phyloP scores from a whole-genome alignment of 2,329 filamentous ascomycete species.

The Cladosporium sp. region DNA sequence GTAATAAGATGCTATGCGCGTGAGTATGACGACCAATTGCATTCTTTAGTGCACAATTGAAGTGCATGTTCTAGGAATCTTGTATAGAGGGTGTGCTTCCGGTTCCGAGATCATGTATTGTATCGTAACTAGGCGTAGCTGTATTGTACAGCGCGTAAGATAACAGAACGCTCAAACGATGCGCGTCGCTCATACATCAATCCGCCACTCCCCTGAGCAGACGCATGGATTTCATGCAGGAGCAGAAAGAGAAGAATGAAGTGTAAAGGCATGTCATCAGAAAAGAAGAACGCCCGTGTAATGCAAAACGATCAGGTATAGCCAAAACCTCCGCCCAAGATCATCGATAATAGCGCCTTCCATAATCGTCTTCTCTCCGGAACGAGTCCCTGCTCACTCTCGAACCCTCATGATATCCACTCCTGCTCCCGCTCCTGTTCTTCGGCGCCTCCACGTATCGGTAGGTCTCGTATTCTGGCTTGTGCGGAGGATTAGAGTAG shows the following conservation, averaged over 20 bases:
- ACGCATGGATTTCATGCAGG: background rate
- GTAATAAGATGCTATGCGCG: no score
- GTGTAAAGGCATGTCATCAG: no score
- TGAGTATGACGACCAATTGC: no score
- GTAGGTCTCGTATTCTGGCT: constrained; percentile 41
- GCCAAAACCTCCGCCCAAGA: no score
- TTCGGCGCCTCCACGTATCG: constrained; percentile 42
- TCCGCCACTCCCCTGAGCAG: background rate
- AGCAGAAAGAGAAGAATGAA: no score
- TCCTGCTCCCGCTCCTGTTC: constrained; percentile 23
- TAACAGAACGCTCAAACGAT: background rate
- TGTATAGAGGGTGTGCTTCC: no score
- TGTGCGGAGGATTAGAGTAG: constrained; percentile 23
- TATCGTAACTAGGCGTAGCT: no score
- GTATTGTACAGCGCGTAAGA: background rate
- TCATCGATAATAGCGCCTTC: constrained; percentile 15
- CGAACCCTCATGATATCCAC: constrained; percentile 22
- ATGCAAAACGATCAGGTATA: background rate
- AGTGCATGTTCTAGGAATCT: no score
- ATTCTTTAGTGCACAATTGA: no score
- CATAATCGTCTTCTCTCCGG: constrained; percentile 18
- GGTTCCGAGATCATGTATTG: no score
- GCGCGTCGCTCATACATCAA: background rate
- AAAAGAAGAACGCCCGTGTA: background rate
- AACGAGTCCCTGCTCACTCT: constrained; percentile 21